A percentile compares a stretch with the other conserved stretches of the same genome.
These are phyloP conservation scores for Drechslerella coelobrocha DNA, from an alignment of 2,329 filamentous ascomycete species.

Conservation along the genomic window DNA sequence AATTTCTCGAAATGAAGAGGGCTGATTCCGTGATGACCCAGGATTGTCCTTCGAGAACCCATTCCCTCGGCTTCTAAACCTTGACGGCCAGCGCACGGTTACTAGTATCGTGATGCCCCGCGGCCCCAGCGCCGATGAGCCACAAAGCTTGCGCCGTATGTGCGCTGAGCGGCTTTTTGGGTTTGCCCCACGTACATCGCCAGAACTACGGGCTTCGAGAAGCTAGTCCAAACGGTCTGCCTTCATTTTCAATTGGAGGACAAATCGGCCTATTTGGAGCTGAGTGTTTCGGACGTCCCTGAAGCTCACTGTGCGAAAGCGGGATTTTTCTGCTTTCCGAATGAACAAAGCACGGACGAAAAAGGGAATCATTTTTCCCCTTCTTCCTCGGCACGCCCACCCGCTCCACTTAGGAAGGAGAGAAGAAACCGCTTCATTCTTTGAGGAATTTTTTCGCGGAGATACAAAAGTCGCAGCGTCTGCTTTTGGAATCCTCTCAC, in stretches of 20 bases:
- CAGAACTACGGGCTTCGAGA: neutral
- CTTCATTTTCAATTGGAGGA: conserved; percentile 28
- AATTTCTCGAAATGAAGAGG: conserved; percentile 8
- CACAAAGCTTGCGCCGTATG: neutral
- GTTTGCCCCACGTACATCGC: neutral
- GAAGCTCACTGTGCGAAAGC: conserved; percentile 22
- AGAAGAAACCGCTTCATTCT: neutral
- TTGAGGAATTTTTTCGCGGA: neutral
- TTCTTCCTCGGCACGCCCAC: conserved; percentile 8
- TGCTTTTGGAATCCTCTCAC: neutral
- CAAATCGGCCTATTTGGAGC: conserved; percentile 13
- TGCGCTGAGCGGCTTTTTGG: neutral
- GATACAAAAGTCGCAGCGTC: neutral
- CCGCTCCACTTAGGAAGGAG: neutral
- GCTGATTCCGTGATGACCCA: neutral
- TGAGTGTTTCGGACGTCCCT: conserved; percentile 43
- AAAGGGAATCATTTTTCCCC: neutral
- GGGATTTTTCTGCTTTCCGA: conserved; percentile 18
- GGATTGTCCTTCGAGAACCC: conserved; percentile 35
- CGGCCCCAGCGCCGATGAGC: no score
- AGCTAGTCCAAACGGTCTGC: neutral
- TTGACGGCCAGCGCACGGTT: no score
- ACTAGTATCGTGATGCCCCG: no score
- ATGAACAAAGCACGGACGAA: conserved; percentile 11
- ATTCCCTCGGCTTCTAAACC: neutral